These are phyloP conservation scores for Gliomastix tumulicola DNA, from an alignment of 2,329 filamentous ascomycete genomes.

Conservation along the genomic window DNA sequence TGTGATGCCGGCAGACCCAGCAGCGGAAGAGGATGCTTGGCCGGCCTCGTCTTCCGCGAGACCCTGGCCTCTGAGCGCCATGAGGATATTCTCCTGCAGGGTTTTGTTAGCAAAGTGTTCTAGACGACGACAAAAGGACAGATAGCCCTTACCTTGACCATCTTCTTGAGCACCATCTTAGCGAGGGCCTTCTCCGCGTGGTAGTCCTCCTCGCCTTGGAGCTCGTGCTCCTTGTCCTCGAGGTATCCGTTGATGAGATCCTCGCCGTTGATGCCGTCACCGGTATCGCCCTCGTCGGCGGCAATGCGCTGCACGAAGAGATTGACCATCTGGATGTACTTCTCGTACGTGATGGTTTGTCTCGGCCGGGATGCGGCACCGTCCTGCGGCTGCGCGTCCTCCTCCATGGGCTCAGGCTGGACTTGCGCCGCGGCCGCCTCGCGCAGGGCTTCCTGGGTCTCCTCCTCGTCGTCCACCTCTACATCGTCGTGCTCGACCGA, in stretches of 20 bases:
- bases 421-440: conserved; percentile 33
- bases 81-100: conserved; percentile 76
- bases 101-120: conserved; percentile 30
- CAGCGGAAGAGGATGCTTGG: conserved; percentile 25
- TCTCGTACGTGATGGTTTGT: conserved; percentile 91
- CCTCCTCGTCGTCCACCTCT: conserved; percentile 77
- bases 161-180: conserved; percentile 84
- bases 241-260: conserved; percentile 84
- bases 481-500: conserved; percentile 97
- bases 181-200: conserved; percentile 66
- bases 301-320: conserved; percentile 75
- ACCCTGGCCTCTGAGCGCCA: conserved; percentile 64
- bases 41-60: conserved; percentile 40
- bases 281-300: conserved; percentile 68
- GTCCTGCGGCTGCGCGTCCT: conserved; percentile 19
- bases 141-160: conserved; percentile 71
- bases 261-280: conserved; percentile 80
- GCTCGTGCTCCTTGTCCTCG: conserved; percentile 79
- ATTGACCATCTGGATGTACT: conserved; percentile 88
- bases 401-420: conserved; percentile 36
- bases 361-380: conserved; percentile 43
- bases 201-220: conserved; percentile 76
- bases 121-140: conserved; percentile 10
- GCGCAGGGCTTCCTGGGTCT: conserved; percentile 32
- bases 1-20: conserved; percentile 39